These are phyloP conservation scores for Globisporangium perplexum DNA, from an alignment of 352 stramenopile genomes.

Conservation along the genomic window DNA sequence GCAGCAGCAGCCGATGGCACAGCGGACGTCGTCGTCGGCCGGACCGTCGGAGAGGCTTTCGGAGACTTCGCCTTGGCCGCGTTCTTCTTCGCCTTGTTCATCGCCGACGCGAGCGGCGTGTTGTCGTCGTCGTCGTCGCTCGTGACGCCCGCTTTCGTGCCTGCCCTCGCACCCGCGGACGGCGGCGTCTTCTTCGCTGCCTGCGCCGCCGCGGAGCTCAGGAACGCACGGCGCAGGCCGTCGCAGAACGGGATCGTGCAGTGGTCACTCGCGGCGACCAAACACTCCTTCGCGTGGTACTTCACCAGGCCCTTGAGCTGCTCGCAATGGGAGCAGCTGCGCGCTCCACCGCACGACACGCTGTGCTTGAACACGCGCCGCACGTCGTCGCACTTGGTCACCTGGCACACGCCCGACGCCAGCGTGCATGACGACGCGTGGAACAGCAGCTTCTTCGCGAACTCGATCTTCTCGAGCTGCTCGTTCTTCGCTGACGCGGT, in stretches of 20 bases:
- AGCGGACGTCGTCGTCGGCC: constrained; percentile 2
- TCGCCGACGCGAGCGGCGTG: constrained; percentile 56
- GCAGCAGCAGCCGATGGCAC: constrained; percentile 1
- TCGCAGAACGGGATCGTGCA: constrained; percentile 86
- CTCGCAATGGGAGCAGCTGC: constrained; percentile 72
- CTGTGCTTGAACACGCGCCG: constrained; percentile 85
- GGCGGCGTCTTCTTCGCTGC: constrained; percentile 25
- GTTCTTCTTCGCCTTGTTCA: constrained; percentile 62
- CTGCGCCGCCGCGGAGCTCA: constrained; percentile 31
- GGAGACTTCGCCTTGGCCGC: constrained; percentile 51
- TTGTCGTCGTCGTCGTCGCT: constrained; percentile 74
- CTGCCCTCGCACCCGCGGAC: constrained; percentile 6
- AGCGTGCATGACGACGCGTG: constrained; percentile 67
- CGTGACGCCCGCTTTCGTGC: constrained; percentile 8
- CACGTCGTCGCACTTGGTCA: constrained; percentile 87
- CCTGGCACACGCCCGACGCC: constrained; percentile 53
- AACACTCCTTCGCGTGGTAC: constrained; percentile 78
- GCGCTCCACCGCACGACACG: constrained; percentile 56
- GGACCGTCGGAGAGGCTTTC: constrained; percentile 28
- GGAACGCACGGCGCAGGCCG: constrained; percentile 51
- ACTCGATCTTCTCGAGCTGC: constrained; percentile 78
- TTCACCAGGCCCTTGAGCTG: constrained; percentile 82
- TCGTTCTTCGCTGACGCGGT: constrained; percentile 60
- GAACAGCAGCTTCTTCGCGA: constrained; percentile 75
- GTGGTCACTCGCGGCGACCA: constrained; percentile 47